These are phyloP conservation scores for Mucuna pruriens DNA, from an alignment of 306 rosid species.

Conservation along the genomic window DNA sequence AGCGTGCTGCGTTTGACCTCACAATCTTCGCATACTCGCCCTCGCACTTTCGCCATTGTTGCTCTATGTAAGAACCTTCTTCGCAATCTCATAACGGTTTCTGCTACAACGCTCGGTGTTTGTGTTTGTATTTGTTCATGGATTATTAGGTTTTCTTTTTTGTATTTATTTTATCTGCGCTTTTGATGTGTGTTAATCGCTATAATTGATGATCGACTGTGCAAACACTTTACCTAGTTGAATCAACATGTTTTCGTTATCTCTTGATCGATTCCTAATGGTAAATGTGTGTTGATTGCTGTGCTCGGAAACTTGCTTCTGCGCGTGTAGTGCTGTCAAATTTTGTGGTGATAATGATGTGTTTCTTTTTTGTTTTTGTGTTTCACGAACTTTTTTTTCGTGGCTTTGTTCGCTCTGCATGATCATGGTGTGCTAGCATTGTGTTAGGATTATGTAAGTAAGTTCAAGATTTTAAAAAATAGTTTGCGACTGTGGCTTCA, in stretches of 20 bases:
- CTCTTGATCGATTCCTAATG: not conserved
- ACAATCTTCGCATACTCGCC: not conserved
- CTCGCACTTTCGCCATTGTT: conserved; percentile 28
- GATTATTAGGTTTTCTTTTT: not conserved
- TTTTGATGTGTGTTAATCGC: not conserved
- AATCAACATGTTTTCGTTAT: not conserved
- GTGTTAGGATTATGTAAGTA: not conserved
- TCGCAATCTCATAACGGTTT: not conserved
- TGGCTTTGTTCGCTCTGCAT: not conserved
- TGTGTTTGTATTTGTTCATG: not conserved
- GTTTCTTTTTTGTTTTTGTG: not conserved
- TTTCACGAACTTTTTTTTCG: not conserved
- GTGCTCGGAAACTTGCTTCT: not conserved
- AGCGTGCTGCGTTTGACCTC: not conserved
- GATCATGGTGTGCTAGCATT: not conserved
- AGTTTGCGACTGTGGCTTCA: no score
- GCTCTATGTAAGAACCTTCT: conserved; percentile 19
- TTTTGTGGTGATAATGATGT: not conserved
- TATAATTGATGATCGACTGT: conserved; percentile 1
- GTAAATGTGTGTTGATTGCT: not conserved
- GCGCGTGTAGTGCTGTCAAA: not conserved
- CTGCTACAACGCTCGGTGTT: not conserved
- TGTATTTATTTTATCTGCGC: not conserved
- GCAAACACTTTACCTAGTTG: not conserved
- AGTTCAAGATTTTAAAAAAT: no score